Evolutionary conservation across 2,329 filamentous ascomycete species (phyloP).

Genomic region (Thelonectria rubi): DNA sequence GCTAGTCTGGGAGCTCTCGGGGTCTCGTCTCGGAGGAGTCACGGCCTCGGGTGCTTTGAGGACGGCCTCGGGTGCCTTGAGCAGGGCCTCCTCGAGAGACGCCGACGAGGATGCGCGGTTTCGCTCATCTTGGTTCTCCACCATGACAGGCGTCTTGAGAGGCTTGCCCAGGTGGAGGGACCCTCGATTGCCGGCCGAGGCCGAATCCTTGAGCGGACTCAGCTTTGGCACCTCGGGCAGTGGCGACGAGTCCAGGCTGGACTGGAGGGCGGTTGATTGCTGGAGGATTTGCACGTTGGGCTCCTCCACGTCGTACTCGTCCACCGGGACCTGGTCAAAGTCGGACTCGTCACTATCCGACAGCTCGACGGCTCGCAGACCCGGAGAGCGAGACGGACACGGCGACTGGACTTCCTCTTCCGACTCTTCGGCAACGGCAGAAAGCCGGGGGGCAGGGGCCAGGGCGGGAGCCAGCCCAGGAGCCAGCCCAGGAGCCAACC

Average conservation of each 20-base stretch:
- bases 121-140: constrained; percentile 50
- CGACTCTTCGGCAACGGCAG: constrained; percentile 59
- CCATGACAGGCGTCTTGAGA: constrained; percentile 41
- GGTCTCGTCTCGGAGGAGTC: constrained; percentile 20
- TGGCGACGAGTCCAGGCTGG: constrained; percentile 53
- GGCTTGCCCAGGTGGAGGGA: constrained; percentile 37
- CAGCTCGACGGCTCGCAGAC: constrained; percentile 30
- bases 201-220: constrained; percentile 62
- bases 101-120: constrained; percentile 42
- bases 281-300: constrained; percentile 57
- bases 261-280: constrained; percentile 49
- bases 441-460: constrained; percentile 51
- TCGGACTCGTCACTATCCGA: constrained; percentile 53
- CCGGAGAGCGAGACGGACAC: constrained; percentile 37
- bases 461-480: constrained; percentile 49
- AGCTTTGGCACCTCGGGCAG: constrained; percentile 58
- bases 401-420: constrained; percentile 49
- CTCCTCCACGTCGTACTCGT: constrained; percentile 54
- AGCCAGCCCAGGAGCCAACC: constrained; percentile 48
- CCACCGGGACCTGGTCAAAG: constrained; percentile 56
- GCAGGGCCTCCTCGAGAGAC: constrained; percentile 48
- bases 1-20: constrained; percentile 30
- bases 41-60: constrained; percentile 38
- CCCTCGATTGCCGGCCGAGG: constrained; percentile 60
- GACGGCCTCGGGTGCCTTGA: constrained; percentile 40